phyloP scores from a whole-genome alignment of 345 rosid species.

The Alliaria petiolata region DNA sequence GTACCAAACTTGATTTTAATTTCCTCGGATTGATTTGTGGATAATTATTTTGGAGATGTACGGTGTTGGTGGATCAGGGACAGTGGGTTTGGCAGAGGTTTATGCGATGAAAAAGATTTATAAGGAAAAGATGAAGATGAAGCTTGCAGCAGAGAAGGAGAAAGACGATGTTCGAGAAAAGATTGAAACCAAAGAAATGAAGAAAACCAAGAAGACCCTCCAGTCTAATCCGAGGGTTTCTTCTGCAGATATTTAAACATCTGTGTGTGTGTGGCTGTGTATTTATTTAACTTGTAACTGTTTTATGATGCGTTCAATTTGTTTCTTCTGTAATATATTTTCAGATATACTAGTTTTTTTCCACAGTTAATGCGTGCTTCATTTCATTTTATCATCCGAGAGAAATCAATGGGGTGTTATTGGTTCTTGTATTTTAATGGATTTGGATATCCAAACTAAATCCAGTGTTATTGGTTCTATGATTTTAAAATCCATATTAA shows the following conservation, averaged over 20 bases:
- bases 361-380: background rate
- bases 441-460: too few relatives aligned
- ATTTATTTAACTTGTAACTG: background rate
- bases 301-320: background rate
- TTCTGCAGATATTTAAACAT: constrained; percentile 5
- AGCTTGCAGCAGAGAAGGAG: constrained; percentile 13
- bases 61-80: constrained; percentile 25
- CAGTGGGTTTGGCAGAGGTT: constrained; percentile 40
- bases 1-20: background rate
- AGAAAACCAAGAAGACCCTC: constrained; percentile 13
- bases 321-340: background rate
- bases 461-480: too few relatives aligned
- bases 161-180: constrained; percentile 1
- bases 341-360: background rate
- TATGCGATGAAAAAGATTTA: constrained; percentile 36
- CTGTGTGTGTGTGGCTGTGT: background rate
- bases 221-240: constrained; percentile 8
- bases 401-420: too few relatives aligned
- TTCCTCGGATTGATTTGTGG: background rate
- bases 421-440: too few relatives aligned
- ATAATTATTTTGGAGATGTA: constrained; percentile 7
- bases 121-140: constrained; percentile 38
- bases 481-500: too few relatives aligned
- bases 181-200: background rate
- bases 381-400: too few relatives aligned